These are phyloP conservation scores for Erythrobasidium hasegawianum DNA, from an alignment of 1,284 basidiomycete species.

Conservation along the genomic window DNA sequence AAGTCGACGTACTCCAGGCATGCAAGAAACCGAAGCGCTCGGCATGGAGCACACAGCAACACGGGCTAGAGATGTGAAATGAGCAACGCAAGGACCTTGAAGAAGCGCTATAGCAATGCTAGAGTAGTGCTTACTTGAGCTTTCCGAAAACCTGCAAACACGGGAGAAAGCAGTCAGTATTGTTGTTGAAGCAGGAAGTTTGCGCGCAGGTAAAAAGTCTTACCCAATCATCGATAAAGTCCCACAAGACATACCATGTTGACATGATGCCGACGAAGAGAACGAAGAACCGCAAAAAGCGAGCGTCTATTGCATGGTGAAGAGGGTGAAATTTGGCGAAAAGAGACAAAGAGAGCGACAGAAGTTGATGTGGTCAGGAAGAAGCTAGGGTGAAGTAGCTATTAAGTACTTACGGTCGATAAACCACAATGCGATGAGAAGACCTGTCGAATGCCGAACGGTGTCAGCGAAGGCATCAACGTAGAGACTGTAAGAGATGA, in stretches of 20 bases:
- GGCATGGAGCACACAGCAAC: constrained; percentile 20
- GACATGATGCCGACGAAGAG: constrained; percentile 47
- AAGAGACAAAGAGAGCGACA: too few species aligned
- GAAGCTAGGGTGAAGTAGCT: too few species aligned
- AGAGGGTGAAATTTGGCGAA: constrained; percentile 32
- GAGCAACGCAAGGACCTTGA: too few species aligned
- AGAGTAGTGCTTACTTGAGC: constrained; percentile 23
- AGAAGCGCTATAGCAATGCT: too few species aligned
- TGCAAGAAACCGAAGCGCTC: constrained; percentile 11
- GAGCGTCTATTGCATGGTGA: constrained; percentile 7
- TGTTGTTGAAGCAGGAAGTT: background rate
- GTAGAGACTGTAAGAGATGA: background rate
- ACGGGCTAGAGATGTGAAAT: constrained; percentile 41
- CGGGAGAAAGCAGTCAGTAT: too few species aligned
- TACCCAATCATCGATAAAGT: constrained; percentile 48
- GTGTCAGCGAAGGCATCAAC: background rate
- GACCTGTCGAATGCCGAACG: constrained; percentile 3
- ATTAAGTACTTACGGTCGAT: constrained; percentile 47
- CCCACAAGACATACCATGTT: constrained; percentile 44
- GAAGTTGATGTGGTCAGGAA: too few species aligned
- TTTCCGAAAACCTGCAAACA: constrained; percentile 17
- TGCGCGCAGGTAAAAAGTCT: background rate
- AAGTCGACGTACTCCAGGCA: constrained; percentile 9
- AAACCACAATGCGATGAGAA: constrained; percentile 42
- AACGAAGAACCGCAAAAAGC: constrained; percentile 46